Base-by-base conservation (phyloP, 805 yeast species). In the Cyberlindnera suaveolens region DNA sequence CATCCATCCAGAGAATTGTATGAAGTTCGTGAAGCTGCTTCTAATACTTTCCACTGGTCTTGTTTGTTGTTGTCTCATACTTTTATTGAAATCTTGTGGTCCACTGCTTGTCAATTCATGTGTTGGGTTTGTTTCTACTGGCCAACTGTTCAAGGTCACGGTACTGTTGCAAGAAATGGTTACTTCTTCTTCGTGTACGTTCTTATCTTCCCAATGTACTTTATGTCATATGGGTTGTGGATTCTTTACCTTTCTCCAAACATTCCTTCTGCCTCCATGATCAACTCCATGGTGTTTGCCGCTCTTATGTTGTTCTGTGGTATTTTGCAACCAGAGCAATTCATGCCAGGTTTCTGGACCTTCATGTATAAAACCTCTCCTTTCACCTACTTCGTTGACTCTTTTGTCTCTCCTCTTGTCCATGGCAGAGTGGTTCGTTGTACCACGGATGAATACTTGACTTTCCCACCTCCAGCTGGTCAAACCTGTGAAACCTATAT, bases 311-410 rank as follows among this genome's bases (percentile, higher is more conserved):
- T 44, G 79, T 87, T 2, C 82, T 81, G 56, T 66, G 71, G 39
- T 80, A 80, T 44, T 49, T 71, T 27, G 77, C 72, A 18, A 80
- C 75, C 42, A 77, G 78, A 52, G 89, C 85, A 67, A 16, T 65
- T 61, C 27, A 58, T 81, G 67, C 84, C 85, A 29, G 78, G 86
- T 15, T 85, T 85, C 70, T 80, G 90, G 89, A 67, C 73, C 36
- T 84, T 82, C 70, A 80, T 84, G 86, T 84, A 82, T 70, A 70
- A 89, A 58, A 73, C 69, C 16, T 77, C 82, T 20, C 90, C 93
- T 16, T 66, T 82, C 48, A 80, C 88, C 1, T 84, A 83, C 53
- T 70, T 82, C 65, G 66, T 84, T 41, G 65, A 70, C 27, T 23
- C 27, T 23, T 23, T 23, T 23, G 27, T 23, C 27, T 23, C 27